Base-by-base conservation (phyloP, 495 filamentous ascomycete species). In the Podospora comata region DNA sequence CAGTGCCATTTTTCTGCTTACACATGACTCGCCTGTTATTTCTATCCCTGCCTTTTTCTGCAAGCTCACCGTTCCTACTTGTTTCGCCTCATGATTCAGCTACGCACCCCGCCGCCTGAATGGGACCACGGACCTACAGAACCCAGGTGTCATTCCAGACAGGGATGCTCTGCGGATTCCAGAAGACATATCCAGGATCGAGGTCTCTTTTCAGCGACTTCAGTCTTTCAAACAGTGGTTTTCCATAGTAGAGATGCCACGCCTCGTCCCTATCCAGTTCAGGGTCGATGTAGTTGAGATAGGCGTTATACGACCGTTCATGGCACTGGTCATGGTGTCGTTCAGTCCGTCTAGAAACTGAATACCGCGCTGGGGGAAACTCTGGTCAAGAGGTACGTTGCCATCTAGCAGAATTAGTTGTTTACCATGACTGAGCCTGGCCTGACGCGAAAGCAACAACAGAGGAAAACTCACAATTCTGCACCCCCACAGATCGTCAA, bases 211-310 rank as follows among this genome's bases (percentile, higher is more conserved):
- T 72, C 18, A 72, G 15, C 26, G 18, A 19, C 18, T 23, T 55
- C 55, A 72, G 23, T 39, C 64, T 61, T 54, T 44, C 13, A 1
- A 64, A 57, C 60, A 72, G 18, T 20, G n/a, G 64, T 20, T 62
- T 39, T 2, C 70, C 70, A 53, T 69, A 72, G 58, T 72, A 72
- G 59, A 72, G 15, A 5, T 48, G 27, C 44, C 66, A 62, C 1
- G 67, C 67, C 39, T 69, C 53, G 5, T 65, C 64, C 20, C 62
- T 32, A 6, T 32, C 66, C n/a, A 66, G 62, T 0, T 53, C 65
- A 13, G 70, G 65, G 32, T 72, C 70, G 19, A 72, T 39, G 26
- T 69, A 65, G 61, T 69, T 69, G n/a, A 62, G 65, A 48, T 69
- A 72, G 4, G 70, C 70, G 0, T 28, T 64, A 48, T 56, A 61